Base-by-base conservation (phyloP, 2,329 filamentous ascomycete species). In the Fusarium stilboides region DNA sequence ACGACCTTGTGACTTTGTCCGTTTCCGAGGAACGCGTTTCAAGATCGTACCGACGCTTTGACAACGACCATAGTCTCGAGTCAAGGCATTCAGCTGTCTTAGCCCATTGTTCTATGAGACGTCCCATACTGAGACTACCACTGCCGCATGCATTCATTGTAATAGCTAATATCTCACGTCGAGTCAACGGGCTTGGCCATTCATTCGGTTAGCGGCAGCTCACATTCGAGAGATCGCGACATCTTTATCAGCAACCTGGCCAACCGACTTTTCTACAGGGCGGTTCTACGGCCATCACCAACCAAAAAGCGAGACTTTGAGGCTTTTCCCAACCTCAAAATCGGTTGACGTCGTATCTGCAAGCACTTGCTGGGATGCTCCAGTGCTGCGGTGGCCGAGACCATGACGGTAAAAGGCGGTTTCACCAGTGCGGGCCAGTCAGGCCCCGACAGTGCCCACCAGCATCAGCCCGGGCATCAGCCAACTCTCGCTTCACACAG, bases 371-470 rank as follows among this genome's bases (percentile, higher is more conserved):
- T 74, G 72, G 68, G 72, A 73, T 74, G 72, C 69, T 46, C 67
- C 66, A 53, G 71, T 65, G 58, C 67, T 68, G 54, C 57, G 51
- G 56, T 51, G 59, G 62, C 62, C 58, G 64, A 72, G 62, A 75
- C 66, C 54, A 77, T 76, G 75, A 75, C 69, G 55, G 66, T 74
- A 71, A 60, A 74, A 69, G 72, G 60, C 57, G 67, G 74, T 74
- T 74, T 77, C 75, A 74, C 72, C 57, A 66, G 57, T 68, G 68
- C 69, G 73, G 74, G 72, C 71, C 69, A 68, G 62, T 61, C 64
- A 62, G 63, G 65, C 67, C 68, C 57, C 63, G 69, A 65, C 62
- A 59, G 62, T 65, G 62, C 58, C 62, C 69, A 69, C 37, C 55
- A 49, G 20, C 31, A 67, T 15, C 34, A 50, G 17, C 46, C 46